These are phyloP conservation scores for Rhinocladiella mackenziei DNA, from an alignment of 2,329 filamentous ascomycete species.

Conservation along the genomic window DNA sequence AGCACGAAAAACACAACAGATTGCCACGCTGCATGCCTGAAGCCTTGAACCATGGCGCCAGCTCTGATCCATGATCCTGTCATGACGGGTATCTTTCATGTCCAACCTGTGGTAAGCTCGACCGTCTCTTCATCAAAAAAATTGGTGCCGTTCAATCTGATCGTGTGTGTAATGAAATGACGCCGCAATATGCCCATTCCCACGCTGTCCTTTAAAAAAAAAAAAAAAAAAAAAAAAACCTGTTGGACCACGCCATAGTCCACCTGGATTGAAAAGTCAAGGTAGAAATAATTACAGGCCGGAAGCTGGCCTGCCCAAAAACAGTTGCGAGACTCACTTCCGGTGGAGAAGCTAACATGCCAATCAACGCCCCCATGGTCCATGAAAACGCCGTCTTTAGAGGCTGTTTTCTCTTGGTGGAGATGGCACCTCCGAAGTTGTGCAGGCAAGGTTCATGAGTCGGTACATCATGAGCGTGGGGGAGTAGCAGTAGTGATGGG, in stretches of 20 bases:
- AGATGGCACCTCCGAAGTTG: background rate
- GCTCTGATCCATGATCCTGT: constrained; percentile 8
- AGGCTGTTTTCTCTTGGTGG: background rate
- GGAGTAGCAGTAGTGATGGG: constrained; percentile 17
- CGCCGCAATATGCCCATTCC: constrained; percentile 16
- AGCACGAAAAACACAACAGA: constrained; percentile 4
- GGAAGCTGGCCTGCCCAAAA: background rate
- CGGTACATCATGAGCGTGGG: constrained; percentile 17
- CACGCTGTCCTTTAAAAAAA: constrained; percentile 4
- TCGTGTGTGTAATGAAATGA: constrained; percentile 4
- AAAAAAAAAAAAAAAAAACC: constrained; percentile 1
- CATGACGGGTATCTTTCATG: constrained; percentile 22
- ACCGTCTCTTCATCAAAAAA: constrained; percentile 18
- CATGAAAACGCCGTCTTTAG: background rate
- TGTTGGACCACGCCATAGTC: background rate
- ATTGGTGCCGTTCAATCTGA: constrained; percentile 7
- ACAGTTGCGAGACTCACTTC: background rate
- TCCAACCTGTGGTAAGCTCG: constrained; percentile 15
- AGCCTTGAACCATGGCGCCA: constrained; percentile 10
- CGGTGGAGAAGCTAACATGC: constrained; percentile 3
- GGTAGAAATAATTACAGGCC: constrained; percentile 12
- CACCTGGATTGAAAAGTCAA: background rate
- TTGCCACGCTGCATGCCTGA: constrained; percentile 1
- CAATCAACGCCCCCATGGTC: constrained; percentile 7
- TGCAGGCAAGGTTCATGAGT: constrained; percentile 5